Conservation (phyloP, 2,329 filamentous ascomycete species). For the Sporothrix globosa region DNA sequence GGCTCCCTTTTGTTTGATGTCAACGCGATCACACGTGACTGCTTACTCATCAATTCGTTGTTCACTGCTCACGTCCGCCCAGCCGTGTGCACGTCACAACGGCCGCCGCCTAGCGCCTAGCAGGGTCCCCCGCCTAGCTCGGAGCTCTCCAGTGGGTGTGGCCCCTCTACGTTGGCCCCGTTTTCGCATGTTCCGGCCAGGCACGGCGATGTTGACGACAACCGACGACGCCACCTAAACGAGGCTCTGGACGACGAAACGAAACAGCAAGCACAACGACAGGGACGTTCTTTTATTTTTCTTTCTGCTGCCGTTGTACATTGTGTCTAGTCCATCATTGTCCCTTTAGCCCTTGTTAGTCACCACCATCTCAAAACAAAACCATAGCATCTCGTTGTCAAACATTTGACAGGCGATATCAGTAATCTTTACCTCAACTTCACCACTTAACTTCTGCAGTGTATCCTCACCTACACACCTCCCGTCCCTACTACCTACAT, state of each 20-base stretch:
- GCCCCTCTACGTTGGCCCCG: conserved; percentile 21
- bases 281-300: neutral
- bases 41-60: conserved; percentile 6
- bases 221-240: conserved; percentile 4
- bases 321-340: conserved; percentile 9
- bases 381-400: neutral
- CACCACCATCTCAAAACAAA: no score
- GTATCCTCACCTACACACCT: neutral
- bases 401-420: neutral
- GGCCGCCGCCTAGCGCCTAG: conserved; percentile 28
- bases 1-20: neutral
- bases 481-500: no score
- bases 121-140: conserved; percentile 19
- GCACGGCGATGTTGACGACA: conserved; percentile 30
- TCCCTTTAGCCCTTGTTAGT: neutral
- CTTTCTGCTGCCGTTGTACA: neutral
- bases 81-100: conserved; percentile 28
- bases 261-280: neutral
- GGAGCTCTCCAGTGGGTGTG: conserved; percentile 22
- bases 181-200: conserved; percentile 25
- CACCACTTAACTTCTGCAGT: neutral
- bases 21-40: conserved; percentile 21
- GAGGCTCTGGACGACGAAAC: neutral
- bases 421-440: neutral
- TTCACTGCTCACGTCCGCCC: neutral